Conservation (phyloP, 2,329 filamentous ascomycete genomes). For the Scedosporium apiospermum region DNA sequence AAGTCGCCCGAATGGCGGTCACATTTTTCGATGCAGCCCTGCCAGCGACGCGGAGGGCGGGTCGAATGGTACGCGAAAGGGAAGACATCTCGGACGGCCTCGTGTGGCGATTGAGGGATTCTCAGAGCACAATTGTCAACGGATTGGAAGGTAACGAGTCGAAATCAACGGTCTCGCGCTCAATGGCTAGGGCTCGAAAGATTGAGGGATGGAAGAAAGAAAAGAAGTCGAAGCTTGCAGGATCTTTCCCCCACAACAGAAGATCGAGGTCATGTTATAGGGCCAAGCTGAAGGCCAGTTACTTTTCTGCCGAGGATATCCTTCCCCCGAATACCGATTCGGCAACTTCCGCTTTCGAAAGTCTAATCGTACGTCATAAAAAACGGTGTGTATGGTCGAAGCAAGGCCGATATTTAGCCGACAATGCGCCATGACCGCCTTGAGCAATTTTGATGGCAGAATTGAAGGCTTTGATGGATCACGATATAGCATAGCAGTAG, state of each 20-base stretch:
- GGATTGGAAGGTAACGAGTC: background rate
- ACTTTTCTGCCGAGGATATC: conserved; percentile 16
- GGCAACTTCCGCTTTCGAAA: background rate
- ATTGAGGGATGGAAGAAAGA: background rate
- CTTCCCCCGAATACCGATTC: conserved; percentile 8
- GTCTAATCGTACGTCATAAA: background rate
- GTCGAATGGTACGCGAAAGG: conserved; percentile 9
- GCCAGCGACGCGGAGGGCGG: conserved; percentile 4
- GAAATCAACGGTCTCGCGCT: background rate
- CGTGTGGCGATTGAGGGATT: background rate
- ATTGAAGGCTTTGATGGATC: no score
- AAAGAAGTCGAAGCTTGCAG: conserved; percentile 1
- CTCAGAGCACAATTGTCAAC: background rate
- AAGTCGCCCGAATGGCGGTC: background rate
- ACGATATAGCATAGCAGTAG: no score
- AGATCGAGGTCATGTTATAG: background rate
- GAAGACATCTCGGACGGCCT: conserved; percentile 7
- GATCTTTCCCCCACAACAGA: background rate
- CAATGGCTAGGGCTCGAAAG: background rate
- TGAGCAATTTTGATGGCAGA: background rate
- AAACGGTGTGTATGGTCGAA: background rate
- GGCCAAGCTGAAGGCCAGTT: background rate
- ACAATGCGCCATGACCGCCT: background rate
- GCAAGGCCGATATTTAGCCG: background rate
- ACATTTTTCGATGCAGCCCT: background rate